Base-by-base conservation (phyloP, 306 rosid species). In the Sophora flavescens region DNA sequence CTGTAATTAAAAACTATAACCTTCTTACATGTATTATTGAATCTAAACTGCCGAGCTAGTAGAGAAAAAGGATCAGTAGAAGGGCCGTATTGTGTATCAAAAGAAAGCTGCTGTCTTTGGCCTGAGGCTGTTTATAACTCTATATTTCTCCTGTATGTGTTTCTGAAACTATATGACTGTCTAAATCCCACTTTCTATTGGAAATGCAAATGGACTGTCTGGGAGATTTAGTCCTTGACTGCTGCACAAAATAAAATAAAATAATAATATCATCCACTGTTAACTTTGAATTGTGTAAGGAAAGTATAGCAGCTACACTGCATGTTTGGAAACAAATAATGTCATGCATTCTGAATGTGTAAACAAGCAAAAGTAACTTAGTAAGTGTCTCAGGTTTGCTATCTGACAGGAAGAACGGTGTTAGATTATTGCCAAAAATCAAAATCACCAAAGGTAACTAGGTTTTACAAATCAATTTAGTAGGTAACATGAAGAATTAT, bases 201-300 rank as follows among this genome's bases (percentile, higher is more conserved):
- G 68, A 69, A 76, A 82, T 50, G 90, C 77, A 69, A 92, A 92
- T 8, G 97, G 95, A 88, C 96, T 87, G 61, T 92, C 96, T 1
- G 96, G 97, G 30, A 92, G 90, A 68, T 92, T 72, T 51, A 88
- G 75, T 48, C 83, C 91, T 82, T 85, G 86, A 56, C 85, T 82
- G 90, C 88, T 75, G 71, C 53, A 77, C 10, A 56, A 44, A 67
- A 68, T 28, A 8, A 44, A 67, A 68, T 28, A 8, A 47, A 48
- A 67, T 48, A 57, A 59, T 32, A 41, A 33, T 7, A 75, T 4
- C 0, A 53, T 76, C 8, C 53, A 53, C 10, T 60, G 4, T 48
- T 8, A 70, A 64, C 15, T 64, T 17, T 68, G 6, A 6, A 41
- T 39, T 47, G 10, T 26, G 45, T 72, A 12, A 68, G 39, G 48